phyloP scores from a whole-genome alignment of 495 filamentous ascomycete species.

The Recurvomyces mirabilis region DNA sequence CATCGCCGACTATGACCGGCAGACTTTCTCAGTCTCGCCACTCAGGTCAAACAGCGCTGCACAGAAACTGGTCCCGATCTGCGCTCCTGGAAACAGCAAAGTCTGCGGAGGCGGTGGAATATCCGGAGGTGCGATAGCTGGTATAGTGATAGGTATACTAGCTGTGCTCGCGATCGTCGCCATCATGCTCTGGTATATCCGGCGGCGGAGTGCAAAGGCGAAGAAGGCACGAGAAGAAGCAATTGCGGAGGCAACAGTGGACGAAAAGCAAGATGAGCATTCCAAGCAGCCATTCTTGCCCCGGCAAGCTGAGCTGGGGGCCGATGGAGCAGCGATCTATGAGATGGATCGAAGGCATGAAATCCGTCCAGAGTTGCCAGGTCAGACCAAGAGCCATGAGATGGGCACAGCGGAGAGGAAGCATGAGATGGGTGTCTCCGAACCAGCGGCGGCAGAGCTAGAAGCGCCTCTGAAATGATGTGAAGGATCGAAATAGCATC shows the following conservation, averaged over 20 bases:
- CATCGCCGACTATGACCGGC: conserved; percentile 52
- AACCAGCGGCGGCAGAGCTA: not conserved
- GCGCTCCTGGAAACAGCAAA: not conserved
- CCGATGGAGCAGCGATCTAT: not conserved
- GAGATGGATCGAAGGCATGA: not conserved
- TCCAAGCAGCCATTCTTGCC: not conserved
- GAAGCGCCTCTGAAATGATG: not conserved
- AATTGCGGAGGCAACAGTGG: too few relatives aligned
- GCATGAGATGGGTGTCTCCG: not conserved
- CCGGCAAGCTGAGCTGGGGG: not conserved
- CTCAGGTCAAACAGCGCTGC: not conserved
- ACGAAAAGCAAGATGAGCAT: not conserved
- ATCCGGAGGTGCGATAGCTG: not conserved
- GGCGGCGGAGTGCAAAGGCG: too few relatives aligned
- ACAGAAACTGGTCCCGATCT: not conserved
- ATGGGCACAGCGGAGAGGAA: not conserved
- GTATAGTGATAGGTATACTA: not conserved
- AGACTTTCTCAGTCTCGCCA: conserved; percentile 45
- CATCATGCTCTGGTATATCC: too few relatives aligned
- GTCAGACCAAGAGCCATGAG: not conserved
- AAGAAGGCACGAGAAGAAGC: too few relatives aligned
- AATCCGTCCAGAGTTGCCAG: not conserved
- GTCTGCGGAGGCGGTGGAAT: not conserved
- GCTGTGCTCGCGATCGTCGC: too few relatives aligned
- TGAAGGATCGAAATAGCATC: too few relatives aligned